A percentile compares a stretch with the other conserved stretches of the same genome.
phyloP scores from a whole-genome alignment of 1,284 basidiomycete species.

The Cutaneotrichosporon sp. region DNA sequence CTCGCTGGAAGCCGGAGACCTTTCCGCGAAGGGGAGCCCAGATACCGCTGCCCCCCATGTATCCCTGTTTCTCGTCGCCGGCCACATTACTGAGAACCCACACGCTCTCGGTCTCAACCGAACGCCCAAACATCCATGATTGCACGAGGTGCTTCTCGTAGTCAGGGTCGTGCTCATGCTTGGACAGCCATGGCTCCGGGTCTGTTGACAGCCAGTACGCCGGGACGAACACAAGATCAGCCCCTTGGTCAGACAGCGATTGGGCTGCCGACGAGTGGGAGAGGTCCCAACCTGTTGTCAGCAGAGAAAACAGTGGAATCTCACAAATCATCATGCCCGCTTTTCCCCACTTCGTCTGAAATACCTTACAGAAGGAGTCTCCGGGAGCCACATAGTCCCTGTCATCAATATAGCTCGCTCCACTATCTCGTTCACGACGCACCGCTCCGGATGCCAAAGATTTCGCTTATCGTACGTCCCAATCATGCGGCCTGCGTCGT shows the following conservation, averaged over 20 bases:
- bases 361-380: constrained; percentile 29
- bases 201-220: constrained; percentile 47
- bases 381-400: constrained; percentile 43
- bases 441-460: constrained; percentile 48
- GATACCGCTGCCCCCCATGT: constrained; percentile 36
- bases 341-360: constrained; percentile 44
- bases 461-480: constrained; percentile 44
- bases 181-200: constrained; percentile 34
- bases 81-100: constrained; percentile 45
- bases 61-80: constrained; percentile 27
- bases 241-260: constrained; percentile 35
- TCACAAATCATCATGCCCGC: constrained; percentile 44
- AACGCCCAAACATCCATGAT: constrained; percentile 30
- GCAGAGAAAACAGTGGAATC: neutral
- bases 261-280: constrained; percentile 39
- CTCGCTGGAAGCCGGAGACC: constrained; percentile 1
- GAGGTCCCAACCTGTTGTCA: constrained; percentile 28
- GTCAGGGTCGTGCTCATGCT: constrained; percentile 17
- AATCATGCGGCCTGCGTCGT: constrained; percentile 27
- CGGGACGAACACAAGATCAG: constrained; percentile 42
- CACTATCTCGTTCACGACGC: constrained; percentile 5
- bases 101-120: constrained; percentile 43
- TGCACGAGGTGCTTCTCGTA: constrained; percentile 32
- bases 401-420: no score
- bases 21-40: constrained; percentile 7